Percentiles rank a stretch among this genome's conserved stretches.
phyloP scores from a whole-genome alignment of 2,329 filamentous ascomycete species.

The Aspergillus sp. region DNA sequence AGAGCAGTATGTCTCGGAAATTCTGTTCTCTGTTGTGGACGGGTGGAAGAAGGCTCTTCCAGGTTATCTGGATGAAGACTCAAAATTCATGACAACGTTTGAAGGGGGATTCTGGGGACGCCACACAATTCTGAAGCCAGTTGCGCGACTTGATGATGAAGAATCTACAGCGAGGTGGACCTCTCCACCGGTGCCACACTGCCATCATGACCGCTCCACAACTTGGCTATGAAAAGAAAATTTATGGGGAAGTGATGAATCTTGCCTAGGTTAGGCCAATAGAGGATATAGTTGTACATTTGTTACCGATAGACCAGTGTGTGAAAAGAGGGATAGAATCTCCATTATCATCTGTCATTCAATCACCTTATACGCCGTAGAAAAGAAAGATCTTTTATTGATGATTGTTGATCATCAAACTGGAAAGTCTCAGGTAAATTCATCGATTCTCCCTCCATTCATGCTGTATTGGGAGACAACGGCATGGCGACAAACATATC shows the following conservation, averaged over 20 bases:
- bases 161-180: slow-evolving; percentile 10
- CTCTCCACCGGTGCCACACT: slow-evolving; percentile 12
- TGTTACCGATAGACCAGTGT: too few relatives aligned
- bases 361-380: too few relatives aligned
- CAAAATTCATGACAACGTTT: slow-evolving; percentile 10
- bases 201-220: slow-evolving; percentile 12
- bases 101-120: slow-evolving; percentile 9
- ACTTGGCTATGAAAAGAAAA: slow-evolving; percentile 6
- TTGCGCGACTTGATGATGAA: slow-evolving; percentile 10
- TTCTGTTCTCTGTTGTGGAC: slow-evolving; percentile 22
- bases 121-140: slow-evolving; percentile 11
- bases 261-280: neutral
- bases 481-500: slow-evolving; percentile 1
- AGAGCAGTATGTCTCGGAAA: slow-evolving; percentile 24
- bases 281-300: neutral
- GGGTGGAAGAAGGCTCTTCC: slow-evolving; percentile 21
- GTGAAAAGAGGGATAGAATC: too few relatives aligned
- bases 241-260: neutral
- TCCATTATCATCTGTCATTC: too few relatives aligned
- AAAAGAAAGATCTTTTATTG: neutral
- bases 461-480: too few relatives aligned
- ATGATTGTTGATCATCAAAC: neutral
- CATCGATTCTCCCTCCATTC: neutral
- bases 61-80: slow-evolving; percentile 6
- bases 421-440: neutral